Base-by-base conservation (phyloP, 75 land plant species). In the Picea glauca region DNA sequence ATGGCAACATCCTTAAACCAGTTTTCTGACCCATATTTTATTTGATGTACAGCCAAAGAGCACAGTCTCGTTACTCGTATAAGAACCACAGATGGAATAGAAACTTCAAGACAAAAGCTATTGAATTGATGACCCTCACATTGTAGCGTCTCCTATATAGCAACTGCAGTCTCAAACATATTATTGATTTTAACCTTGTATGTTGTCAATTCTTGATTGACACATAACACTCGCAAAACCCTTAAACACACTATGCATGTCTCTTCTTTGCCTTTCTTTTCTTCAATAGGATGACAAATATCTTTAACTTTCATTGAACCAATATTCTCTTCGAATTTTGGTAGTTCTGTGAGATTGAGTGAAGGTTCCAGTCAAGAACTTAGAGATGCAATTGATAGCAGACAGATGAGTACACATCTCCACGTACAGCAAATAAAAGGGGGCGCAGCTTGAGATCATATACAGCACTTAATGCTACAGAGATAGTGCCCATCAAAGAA, bases 21-120 rank as follows among this genome's bases (percentile, higher is more conserved):
- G 6, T 31, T 57, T 78, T 94, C 90, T 72, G 79, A 72, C 1
- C 78, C 87, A 85, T 86, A 90, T 65, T 85, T 89, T 40, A 0
- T 85, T 89, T 40, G 0, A 40, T 40, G 43, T 40, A 4, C 43
- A 40, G 3, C 98, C 93, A 80, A 60, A 88, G 35, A n/a, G 83
- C 80, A 13, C 81, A 81, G 60, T 93, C 96, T 81, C 26, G 26
- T 26, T 26, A 26, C 26, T 26, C 89, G 83, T 30, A 88, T 89
- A 58, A 83, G 12, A 58, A 83, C 64, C 43, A 83, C 72, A 50
- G 82, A 81, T 58, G 98, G 96, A 18, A 95, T 40, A 15, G 93
- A 91, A 11, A 95, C 79, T 83, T 95, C 95, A 54, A 95, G 78
- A 63, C 86, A 89, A 76, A 95, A 95, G 23, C 79, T 75, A 78